Evolutionary conservation across 2,329 filamentous ascomycete genomes (phyloP), one percentile per base, ranked within the genome.

Genomic region (Fusarium sublunatum): DNA sequence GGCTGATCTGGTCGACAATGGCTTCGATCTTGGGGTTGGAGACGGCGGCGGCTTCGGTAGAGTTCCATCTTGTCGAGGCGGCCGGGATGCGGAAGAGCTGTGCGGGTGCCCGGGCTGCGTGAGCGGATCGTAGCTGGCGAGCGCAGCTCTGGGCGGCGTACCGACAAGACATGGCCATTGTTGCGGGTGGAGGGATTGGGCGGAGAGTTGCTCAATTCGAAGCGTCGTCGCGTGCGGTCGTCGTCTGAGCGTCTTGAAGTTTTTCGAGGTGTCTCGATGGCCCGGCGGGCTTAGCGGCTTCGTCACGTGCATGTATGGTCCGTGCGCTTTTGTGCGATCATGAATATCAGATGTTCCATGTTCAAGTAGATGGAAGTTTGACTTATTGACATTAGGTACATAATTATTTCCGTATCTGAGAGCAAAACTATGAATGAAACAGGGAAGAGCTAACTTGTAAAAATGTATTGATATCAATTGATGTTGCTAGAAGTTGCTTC

Each of bases 1-100:
- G 89, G 81, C 94, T 96, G 79, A 99, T 99, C 81, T 99, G 93
- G 78, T 99, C 93, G 74, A 99, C 95, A 74, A 99, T 99, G 58
- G 86, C 87, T 71, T 89, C 80, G 73, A 99, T 97, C 86, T 99
- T 99, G 64, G 95, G 93, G 81, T 91, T 96, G 62, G 82, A 79
- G 71, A 86, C 77, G 54, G 82, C 70, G 59, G 81, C 69, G 40
- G 87, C 88, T 72, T 93, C 91, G 71, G 92, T 93, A 64, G 92
- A 94, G 79, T 95, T 91, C 90, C 92, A 93, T 86, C 95, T 88
- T 81, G 91, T 88, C 75, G 87, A 75, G 66, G 78, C 75, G 38
- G 78, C 74, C 53, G 78, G 72, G 68, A 78, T 79, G 74, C 81
- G 81, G 71, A 77, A 59, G 54, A 73, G 70, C 76, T 83, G 77